Percentiles rank a stretch among this genome's conserved stretches.
Conservation (phyloP, 805 yeast genomes). For the Saccharomycopsis olivae region DNA sequence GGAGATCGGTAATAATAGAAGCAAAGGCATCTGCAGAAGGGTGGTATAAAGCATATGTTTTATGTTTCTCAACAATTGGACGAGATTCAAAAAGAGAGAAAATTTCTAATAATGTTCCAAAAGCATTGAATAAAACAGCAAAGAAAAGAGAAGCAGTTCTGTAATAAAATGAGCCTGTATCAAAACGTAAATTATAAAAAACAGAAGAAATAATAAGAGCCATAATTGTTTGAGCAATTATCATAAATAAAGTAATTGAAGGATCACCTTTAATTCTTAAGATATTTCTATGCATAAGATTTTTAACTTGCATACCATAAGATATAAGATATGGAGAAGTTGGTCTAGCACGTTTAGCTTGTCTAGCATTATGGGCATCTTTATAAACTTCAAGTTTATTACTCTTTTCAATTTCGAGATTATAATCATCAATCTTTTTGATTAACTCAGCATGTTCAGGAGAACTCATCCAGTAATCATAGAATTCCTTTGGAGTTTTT, state of each 20-base stretch:
- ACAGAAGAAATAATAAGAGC: constrained; percentile 47
- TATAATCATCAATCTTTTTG: constrained; percentile 30
- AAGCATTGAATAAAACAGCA: constrained; percentile 52
- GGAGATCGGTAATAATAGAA: constrained; percentile 40
- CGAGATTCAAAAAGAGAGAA: constrained; percentile 44
- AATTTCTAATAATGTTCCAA: constrained; percentile 49
- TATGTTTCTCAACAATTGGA: constrained; percentile 49
- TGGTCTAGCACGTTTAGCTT: constrained; percentile 36
- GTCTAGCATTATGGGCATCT: constrained; percentile 41
- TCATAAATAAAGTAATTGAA: constrained; percentile 32
- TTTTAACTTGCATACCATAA: constrained; percentile 40
- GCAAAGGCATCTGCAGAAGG: constrained; percentile 53
- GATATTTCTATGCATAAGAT: constrained; percentile 35
- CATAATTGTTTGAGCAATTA: constrained; percentile 39
- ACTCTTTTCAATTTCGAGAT: constrained; percentile 15
- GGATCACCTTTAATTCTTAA: constrained; percentile 43
- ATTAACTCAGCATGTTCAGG: constrained; percentile 31
- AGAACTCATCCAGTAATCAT: constrained; percentile 38
- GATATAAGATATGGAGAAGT: constrained; percentile 45
- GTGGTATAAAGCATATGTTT: constrained; percentile 43
- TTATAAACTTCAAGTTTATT: constrained; percentile 19
- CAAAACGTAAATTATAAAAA: constrained; percentile 37
- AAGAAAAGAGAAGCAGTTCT: constrained; percentile 61
- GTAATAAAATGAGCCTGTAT: constrained; percentile 38
- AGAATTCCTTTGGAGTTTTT: constrained; percentile 40